Percentiles rank a stretch among this genome's conserved stretches.
Conservation (phyloP, 805 yeast genomes). For the Sungouiella blattae region DNA sequence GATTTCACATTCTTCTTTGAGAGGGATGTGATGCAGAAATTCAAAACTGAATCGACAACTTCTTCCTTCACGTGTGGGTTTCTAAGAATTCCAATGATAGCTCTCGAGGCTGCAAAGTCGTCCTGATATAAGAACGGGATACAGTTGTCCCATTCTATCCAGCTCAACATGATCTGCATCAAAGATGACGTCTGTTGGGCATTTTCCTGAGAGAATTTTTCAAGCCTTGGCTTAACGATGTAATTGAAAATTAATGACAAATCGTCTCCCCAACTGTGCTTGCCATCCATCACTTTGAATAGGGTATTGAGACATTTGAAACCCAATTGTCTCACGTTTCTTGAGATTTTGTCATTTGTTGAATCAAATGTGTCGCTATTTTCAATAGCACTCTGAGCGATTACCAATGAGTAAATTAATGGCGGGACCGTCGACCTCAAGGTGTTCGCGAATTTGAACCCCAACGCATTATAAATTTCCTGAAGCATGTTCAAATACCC, state of each 20-base stretch:
- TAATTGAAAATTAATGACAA: conserved; percentile 47
- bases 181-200: conserved; percentile 80
- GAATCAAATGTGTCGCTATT: conserved; percentile 12
- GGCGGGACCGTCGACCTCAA: conserved; percentile 54
- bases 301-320: conserved; percentile 59
- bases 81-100: conserved; percentile 53
- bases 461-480: conserved; percentile 57
- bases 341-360: conserved; percentile 41
- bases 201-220: conserved; percentile 69
- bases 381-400: conserved; percentile 46
- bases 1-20: conserved; percentile 34
- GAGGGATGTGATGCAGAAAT: conserved; percentile 49
- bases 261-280: conserved; percentile 51
- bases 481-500: conserved; percentile 65
- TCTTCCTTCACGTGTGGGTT: conserved; percentile 61
- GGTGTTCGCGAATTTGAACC: conserved; percentile 49
- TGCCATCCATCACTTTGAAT: conserved; percentile 49
- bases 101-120: conserved; percentile 49
- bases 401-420: conserved; percentile 49
- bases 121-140: conserved; percentile 53
- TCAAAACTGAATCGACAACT: conserved; percentile 55
- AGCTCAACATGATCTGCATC: conserved; percentile 57
- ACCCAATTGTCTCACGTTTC: conserved; percentile 63
- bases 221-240: conserved; percentile 64
- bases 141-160: conserved; percentile 45